Conservation (phyloP, 345 rosid species). For the Eucalyptus sp. region DNA sequence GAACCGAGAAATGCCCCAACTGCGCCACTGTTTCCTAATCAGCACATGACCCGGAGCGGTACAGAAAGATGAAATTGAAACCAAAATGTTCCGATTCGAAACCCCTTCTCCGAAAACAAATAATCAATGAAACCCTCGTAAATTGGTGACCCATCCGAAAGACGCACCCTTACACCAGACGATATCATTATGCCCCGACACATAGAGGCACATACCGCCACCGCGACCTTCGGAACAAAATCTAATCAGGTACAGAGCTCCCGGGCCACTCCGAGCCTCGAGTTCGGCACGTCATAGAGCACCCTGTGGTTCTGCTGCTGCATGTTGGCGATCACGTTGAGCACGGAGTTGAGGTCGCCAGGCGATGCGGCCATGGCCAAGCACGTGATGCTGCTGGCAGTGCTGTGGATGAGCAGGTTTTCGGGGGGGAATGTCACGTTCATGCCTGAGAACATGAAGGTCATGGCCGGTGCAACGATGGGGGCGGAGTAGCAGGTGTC, state of each 20-base stretch:
- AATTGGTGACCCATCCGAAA: neutral
- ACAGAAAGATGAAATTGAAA: neutral
- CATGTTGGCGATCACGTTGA: slow-evolving; percentile 25
- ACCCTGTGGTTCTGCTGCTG: slow-evolving; percentile 29
- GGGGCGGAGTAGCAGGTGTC: slow-evolving; percentile 90
- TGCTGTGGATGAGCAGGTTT: slow-evolving; percentile 19
- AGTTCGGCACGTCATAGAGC: slow-evolving; percentile 15
- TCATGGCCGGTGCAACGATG: slow-evolving; percentile 11
- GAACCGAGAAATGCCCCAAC: neutral
- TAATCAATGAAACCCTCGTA: neutral
- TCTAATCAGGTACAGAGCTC: slow-evolving; percentile 1
- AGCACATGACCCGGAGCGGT: neutral
- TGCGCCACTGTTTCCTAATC: neutral
- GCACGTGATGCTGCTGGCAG: slow-evolving; percentile 11
- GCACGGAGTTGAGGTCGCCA: slow-evolving; percentile 13
- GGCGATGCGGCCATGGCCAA: slow-evolving; percentile 19
- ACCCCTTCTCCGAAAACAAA: neutral
- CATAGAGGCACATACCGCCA: neutral
- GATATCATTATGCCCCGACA: neutral
- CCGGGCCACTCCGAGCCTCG: slow-evolving; percentile 14
- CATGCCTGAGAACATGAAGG: slow-evolving; percentile 18
- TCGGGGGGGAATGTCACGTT: slow-evolving; percentile 12
- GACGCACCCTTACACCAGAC: neutral
- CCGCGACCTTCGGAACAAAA: neutral
- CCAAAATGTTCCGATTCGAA: neutral